phyloP scores from a whole-genome alignment of 495 filamentous ascomycete species.

The Extremus antarcticus region DNA sequence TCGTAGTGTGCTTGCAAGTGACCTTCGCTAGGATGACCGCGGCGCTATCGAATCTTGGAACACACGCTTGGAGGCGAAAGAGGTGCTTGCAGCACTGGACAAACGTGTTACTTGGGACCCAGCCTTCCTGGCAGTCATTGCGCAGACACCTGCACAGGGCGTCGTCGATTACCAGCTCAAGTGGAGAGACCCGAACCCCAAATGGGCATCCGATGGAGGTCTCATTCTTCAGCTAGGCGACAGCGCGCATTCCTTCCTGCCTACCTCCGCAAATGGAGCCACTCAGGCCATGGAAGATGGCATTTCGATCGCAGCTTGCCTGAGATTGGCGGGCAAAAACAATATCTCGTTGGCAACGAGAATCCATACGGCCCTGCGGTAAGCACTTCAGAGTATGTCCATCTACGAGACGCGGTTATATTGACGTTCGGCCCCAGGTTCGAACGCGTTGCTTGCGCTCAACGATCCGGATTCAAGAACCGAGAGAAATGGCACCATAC shows the following conservation, averaged over 20 bases:
- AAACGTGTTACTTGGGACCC: no score
- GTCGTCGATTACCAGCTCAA: conserved; percentile 29
- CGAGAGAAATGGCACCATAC: conserved; percentile 40
- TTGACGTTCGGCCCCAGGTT: neutral
- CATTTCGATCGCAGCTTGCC: conserved; percentile 28
- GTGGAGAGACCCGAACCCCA: conserved; percentile 28
- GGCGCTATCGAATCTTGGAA: no score
- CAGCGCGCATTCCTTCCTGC: conserved; percentile 27
- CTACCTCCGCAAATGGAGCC: conserved; percentile 28
- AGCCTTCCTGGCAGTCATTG: conserved; percentile 25
- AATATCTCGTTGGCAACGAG: conserved; percentile 8
- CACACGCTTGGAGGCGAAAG: no score
- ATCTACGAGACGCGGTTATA: neutral
- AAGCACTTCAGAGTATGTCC: no score
- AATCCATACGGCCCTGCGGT: conserved; percentile 10
- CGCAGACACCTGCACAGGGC: conserved; percentile 21
- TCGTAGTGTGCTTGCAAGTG: no score
- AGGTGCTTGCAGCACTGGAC: no score
- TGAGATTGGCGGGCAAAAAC: conserved; percentile 23
- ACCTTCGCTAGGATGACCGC: no score
- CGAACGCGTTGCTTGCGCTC: conserved; percentile 12
- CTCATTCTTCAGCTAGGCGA: conserved; percentile 30
- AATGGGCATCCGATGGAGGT: conserved; percentile 19
- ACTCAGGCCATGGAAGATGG: conserved; percentile 33
- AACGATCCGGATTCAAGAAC: conserved; percentile 14